These are phyloP conservation scores for Fusarium brachygibbosum DNA, from an alignment of 2,329 filamentous ascomycete species.

Conservation along the genomic window DNA sequence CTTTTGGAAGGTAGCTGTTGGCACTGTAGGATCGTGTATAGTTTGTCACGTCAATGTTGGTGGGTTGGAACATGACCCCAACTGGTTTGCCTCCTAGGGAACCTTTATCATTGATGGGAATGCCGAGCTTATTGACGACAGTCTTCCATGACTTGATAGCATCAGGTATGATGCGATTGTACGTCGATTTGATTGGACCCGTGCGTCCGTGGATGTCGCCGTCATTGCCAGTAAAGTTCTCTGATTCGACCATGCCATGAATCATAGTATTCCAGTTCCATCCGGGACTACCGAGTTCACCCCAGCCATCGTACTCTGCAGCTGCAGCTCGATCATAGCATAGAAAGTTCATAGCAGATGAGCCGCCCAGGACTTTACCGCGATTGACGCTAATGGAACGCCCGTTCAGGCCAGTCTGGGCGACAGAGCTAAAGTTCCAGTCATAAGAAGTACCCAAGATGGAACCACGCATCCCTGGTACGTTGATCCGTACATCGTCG, in stretches of 20 bases:
- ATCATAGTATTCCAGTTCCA: constrained; percentile 57
- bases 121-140: constrained; percentile 48
- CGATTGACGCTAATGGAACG: constrained; percentile 59
- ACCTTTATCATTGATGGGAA: constrained; percentile 50
- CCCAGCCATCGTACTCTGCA: constrained; percentile 56
- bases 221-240: constrained; percentile 39
- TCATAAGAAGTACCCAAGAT: constrained; percentile 51
- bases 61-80: constrained; percentile 62
- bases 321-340: constrained; percentile 55
- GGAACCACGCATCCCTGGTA: constrained; percentile 52
- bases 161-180: constrained; percentile 58
- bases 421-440: constrained; percentile 61
- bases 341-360: constrained; percentile 50
- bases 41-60: constrained; percentile 57
- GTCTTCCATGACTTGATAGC: constrained; percentile 59
- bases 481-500: constrained; percentile 51
- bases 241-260: constrained; percentile 48
- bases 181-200: constrained; percentile 46
- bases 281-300: constrained; percentile 53
- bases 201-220: constrained; percentile 31
- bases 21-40: constrained; percentile 63
- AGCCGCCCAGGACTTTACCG: constrained; percentile 64
- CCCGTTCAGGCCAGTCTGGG: constrained; percentile 57
- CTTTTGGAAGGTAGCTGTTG: constrained; percentile 58
- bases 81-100: constrained; percentile 60